Conservation (phyloP, 1,284 basidiomycete species). For the Malassezia pachydermatis region DNA sequence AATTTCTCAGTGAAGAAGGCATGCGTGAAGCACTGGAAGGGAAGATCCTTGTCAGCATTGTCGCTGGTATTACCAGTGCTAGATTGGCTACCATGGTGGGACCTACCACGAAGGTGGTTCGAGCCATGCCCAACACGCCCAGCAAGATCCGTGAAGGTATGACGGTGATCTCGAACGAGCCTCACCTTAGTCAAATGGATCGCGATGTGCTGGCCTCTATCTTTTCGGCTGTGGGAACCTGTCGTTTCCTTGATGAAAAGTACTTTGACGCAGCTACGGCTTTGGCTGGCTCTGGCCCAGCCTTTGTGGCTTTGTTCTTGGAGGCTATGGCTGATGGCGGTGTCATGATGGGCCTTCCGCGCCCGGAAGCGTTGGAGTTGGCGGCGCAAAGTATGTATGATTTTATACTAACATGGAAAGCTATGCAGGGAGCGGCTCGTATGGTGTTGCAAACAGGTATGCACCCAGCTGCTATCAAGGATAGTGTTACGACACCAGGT, state of each 20-base stretch:
- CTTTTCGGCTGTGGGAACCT: constrained; percentile 40
- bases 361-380: constrained; percentile 82
- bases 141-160: constrained; percentile 57
- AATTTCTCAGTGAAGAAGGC: constrained; percentile 66
- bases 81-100: constrained; percentile 70
- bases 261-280: constrained; percentile 97
- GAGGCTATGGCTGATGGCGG: constrained; percentile 99
- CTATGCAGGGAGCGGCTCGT: constrained; percentile 87
- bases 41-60: constrained; percentile 89
- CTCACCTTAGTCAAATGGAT: constrained; percentile 20
- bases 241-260: constrained; percentile 44
- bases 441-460: constrained; percentile 80
- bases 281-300: constrained; percentile 87
- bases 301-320: constrained; percentile 89
- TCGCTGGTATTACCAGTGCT: constrained; percentile 80
- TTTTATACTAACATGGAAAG: constrained; percentile 52
- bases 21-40: constrained; percentile 74
- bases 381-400: constrained; percentile 72
- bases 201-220: constrained; percentile 33
- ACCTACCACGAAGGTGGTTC: constrained; percentile 69
- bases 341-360: constrained; percentile 98
- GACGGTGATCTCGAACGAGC: constrained; percentile 34
- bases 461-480: constrained; percentile 94
- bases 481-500: constrained; percentile 93
- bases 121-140: constrained; percentile 98